Conservation (phyloP, 2,329 filamentous ascomycete genomes). For the Penicillium oxalicum region DNA sequence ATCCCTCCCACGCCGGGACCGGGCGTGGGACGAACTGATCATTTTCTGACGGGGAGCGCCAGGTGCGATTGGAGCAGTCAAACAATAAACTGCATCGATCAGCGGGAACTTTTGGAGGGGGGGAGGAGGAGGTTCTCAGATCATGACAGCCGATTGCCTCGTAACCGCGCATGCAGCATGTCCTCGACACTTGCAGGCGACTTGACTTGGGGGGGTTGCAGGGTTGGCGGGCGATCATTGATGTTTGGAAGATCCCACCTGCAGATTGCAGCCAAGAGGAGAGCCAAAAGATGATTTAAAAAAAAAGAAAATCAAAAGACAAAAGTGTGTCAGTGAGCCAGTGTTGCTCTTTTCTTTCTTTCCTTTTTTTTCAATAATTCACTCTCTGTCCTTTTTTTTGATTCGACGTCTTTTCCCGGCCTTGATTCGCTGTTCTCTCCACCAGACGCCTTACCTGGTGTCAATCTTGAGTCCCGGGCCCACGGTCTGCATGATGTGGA, state of each 20-base stretch:
- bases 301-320: no score
- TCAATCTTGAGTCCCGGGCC: slow-evolving; percentile 7
- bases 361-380: no score
- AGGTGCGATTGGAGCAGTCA: slow-evolving; percentile 35
- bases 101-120: slow-evolving; percentile 20
- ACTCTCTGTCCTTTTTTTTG: no score
- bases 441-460: slow-evolving; percentile 6
- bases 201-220: slow-evolving; percentile 18
- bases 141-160: slow-evolving; percentile 34
- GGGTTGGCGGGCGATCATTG: slow-evolving; percentile 33
- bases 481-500: slow-evolving; percentile 14
- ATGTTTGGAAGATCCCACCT: slow-evolving; percentile 23
- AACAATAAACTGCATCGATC: slow-evolving; percentile 33
- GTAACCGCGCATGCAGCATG: slow-evolving; percentile 30
- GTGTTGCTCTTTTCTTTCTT: no score
- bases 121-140: slow-evolving; percentile 14
- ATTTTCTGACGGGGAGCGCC: slow-evolving; percentile 26
- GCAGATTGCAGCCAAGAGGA: slow-evolving; percentile 12
- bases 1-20: slow-evolving; percentile 11
- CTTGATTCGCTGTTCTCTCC: background rate
- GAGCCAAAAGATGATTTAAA: no score
- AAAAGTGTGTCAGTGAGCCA: no score
- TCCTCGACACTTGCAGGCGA: slow-evolving; percentile 18
- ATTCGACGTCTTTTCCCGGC: no score
- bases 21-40: slow-evolving; percentile 20